phyloP scores from a whole-genome alignment of 345 rosid genomes.

The Erodium maritimum region DNA sequence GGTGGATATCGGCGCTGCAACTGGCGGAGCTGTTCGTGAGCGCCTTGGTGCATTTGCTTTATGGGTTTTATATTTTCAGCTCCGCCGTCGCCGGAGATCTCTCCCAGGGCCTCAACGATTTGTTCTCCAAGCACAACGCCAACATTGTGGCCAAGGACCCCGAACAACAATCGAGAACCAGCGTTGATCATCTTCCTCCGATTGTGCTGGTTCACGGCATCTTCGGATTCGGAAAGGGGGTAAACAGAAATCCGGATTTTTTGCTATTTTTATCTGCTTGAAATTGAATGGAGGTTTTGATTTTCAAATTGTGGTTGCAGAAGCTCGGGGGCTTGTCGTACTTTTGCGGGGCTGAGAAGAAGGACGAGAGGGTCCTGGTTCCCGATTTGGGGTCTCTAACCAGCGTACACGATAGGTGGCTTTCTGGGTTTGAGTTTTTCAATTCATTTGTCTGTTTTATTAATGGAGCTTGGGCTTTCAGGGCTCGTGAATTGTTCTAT shows the following conservation, averaged over 20 bases:
- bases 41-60: constrained; percentile 56
- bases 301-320: constrained; percentile 24
- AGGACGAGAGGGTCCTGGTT: constrained; percentile 84
- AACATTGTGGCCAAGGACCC: constrained; percentile 28
- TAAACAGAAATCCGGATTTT: constrained; percentile 10
- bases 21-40: constrained; percentile 72
- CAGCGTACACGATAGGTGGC: constrained; percentile 78
- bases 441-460: not conserved
- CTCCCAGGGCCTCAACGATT: constrained; percentile 40
- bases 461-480: constrained; percentile 19
- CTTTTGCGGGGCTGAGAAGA: constrained; percentile 97
- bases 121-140: constrained; percentile 37
- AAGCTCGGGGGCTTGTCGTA: constrained; percentile 84
- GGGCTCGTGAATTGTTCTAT: constrained; percentile 95
- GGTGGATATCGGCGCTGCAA: constrained; percentile 52
- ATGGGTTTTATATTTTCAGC: constrained; percentile 78
- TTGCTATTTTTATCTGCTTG: not conserved
- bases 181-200: constrained; percentile 47
- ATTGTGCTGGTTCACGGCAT: constrained; percentile 94
- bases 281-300: not conserved
- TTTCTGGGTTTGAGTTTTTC: not conserved
- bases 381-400: constrained; percentile 98
- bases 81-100: constrained; percentile 87
- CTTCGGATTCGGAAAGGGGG: constrained; percentile 99
- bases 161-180: constrained; percentile 10